Conservation (phyloP, 1,139 yeast species). For the Suhomyces chickasaworum region DNA sequence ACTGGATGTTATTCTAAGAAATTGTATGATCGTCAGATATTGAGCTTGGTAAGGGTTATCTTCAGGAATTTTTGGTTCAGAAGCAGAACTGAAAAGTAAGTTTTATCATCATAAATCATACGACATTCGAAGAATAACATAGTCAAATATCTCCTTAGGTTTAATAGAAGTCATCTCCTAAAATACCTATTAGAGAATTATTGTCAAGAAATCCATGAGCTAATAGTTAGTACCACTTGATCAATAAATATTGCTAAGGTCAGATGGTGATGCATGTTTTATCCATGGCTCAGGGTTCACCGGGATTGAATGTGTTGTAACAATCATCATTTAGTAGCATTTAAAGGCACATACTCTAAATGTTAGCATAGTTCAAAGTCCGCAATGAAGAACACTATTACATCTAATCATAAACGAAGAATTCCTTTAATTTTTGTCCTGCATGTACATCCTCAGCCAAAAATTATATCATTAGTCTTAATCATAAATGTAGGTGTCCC, state of each 20-base stretch:
- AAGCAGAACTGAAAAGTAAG: slow-evolving; percentile 81
- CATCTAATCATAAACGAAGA: slow-evolving; percentile 59
- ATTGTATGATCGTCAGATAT: slow-evolving; percentile 21
- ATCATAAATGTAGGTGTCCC: slow-evolving; percentile 15
- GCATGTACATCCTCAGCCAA: slow-evolving; percentile 65
- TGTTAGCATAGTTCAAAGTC: slow-evolving; percentile 6
- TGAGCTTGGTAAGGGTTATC: slow-evolving; percentile 57
- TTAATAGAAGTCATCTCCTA: slow-evolving; percentile 9
- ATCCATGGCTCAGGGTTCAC: slow-evolving; percentile 70
- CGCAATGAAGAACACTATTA: background rate
- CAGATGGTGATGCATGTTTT: slow-evolving; percentile 95
- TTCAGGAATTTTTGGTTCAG: slow-evolving; percentile 72
- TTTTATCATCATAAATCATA: slow-evolving; percentile 57
- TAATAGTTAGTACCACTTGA: slow-evolving; percentile 7
- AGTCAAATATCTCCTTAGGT: slow-evolving; percentile 10
- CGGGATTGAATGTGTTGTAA: slow-evolving; percentile 49
- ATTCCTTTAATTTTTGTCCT: slow-evolving; percentile 62
- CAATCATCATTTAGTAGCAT: slow-evolving; percentile 38
- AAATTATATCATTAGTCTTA: slow-evolving; percentile 19
- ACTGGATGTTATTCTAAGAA: background rate
- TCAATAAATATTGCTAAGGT: slow-evolving; percentile 23
- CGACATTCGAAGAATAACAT: background rate
- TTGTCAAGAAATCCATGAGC: background rate
- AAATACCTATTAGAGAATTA: slow-evolving; percentile 6
- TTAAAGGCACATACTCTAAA: slow-evolving; percentile 8